Evolutionary conservation across 2,329 filamentous ascomycete genomes (phyloP), one percentile per base, ranked within the genome.

Genomic region (Hirsutella rhossiliensis): DNA sequence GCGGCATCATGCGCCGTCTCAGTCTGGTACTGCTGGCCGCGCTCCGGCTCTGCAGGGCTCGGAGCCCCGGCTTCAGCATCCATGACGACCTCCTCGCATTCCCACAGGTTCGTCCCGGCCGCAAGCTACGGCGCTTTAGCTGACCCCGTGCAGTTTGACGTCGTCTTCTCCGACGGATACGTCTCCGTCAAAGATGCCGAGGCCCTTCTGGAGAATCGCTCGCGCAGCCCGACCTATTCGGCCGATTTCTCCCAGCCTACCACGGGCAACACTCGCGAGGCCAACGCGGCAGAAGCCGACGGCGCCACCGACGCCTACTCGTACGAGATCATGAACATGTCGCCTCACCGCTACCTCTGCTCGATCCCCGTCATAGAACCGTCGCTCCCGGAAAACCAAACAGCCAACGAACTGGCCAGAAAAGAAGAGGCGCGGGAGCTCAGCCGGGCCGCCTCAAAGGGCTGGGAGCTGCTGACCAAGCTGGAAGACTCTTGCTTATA

Each of bases 401-500:
- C 80, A 0, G 78, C 79, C n/a, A 76, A 75, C 15, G 77, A 81
- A 48, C 66, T 82, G 17, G 75, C 80, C 45, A 77, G 80, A 55
- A 80, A 78, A 1, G 85, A 92, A 50, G 81, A 92, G 60, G 82
- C 85, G 48, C 83, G 82, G 49, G 88, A 95, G 62, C 73, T 94
- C 11, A 77, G 75, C 36, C 79, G 85, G 23, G 89, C 88, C 1
- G 84, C 82, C 1, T 74, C 78, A 29, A 80, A 80, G 41, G 89
- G 89, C 6, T 84, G 86, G 74, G 84, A 92, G 56, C 72, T 96
- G 19, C 69, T 96, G 42, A 75, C 77, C 50, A 79, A 81, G 23
- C 82, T 96, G 63, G 78, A 92, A 45, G 76, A 89, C 43, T 84
- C 81, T 4, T 96, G 89, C 62, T 76, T 96, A 50, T 94, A 90